Conservation (phyloP, 2,329 filamentous ascomycete species). For the Colletotrichum eleusines region DNA sequence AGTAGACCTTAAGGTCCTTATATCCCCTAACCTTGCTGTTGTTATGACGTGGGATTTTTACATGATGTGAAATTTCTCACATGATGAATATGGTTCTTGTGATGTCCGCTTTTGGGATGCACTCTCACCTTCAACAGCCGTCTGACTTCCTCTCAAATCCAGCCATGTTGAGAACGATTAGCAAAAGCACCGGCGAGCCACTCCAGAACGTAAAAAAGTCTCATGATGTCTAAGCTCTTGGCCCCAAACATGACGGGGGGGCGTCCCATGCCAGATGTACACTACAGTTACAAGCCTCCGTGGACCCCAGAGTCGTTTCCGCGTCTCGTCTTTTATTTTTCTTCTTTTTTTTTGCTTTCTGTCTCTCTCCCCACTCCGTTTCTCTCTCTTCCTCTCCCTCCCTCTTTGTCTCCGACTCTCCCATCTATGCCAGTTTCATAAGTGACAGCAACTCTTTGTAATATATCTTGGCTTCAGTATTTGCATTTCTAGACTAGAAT, state of each 20-base stretch:
- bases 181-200: not conserved
- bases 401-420: not conserved
- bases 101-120: not conserved
- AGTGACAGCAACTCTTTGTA: not conserved
- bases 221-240: constrained; percentile 36
- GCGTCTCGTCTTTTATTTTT: constrained; percentile 8
- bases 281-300: constrained; percentile 36
- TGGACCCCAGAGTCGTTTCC: constrained; percentile 8
- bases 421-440: constrained; percentile 16
- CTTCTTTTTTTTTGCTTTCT: too few relatives aligned
- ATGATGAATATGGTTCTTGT: too few relatives aligned
- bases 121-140: not conserved
- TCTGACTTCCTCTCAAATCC: too few relatives aligned
- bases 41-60: too few relatives aligned
- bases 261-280: constrained; percentile 38
- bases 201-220: constrained; percentile 36
- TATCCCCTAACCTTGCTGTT: too few relatives aligned
- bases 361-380: too few relatives aligned
- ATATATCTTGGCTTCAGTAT: not conserved
- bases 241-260: not conserved
- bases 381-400: not conserved
- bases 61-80: too few relatives aligned
- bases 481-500: not conserved
- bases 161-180: not conserved
- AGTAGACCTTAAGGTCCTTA: too few relatives aligned